Conservation (phyloP, 352 stramenopile species). For the Phytophthora sansomeana region DNA sequence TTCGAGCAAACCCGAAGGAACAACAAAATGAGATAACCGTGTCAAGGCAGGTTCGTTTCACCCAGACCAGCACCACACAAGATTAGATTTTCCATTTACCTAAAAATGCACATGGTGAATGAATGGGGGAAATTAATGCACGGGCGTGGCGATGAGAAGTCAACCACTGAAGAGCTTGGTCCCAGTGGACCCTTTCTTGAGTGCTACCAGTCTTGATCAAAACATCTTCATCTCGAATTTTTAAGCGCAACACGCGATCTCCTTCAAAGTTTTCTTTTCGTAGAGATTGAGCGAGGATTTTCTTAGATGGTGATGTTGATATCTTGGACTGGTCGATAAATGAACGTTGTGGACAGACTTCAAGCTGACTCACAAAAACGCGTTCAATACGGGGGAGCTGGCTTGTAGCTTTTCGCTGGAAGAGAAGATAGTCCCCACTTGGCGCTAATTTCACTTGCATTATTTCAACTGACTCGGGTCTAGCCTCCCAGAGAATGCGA, state of each 20-base stretch:
- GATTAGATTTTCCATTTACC: slow-evolving; percentile 31
- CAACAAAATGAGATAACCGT: not conserved
- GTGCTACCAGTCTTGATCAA: slow-evolving; percentile 42
- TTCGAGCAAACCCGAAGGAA: not conserved
- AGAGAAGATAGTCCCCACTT: slow-evolving; percentile 51
- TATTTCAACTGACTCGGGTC: slow-evolving; percentile 37
- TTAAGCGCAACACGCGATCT: slow-evolving; percentile 47
- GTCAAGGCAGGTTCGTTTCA: not conserved
- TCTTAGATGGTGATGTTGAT: slow-evolving; percentile 22
- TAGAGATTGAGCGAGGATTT: slow-evolving; percentile 18
- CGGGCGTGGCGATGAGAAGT: slow-evolving; percentile 19
- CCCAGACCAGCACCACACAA: slow-evolving; percentile 7
- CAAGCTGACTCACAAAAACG: slow-evolving; percentile 52
- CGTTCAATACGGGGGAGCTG: slow-evolving; percentile 39
- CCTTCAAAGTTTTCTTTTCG: slow-evolving; percentile 32
- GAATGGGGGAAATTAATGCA: not conserved
- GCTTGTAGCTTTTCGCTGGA: slow-evolving; percentile 38
- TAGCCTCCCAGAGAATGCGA: slow-evolving; percentile 32
- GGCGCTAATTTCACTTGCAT: slow-evolving; percentile 45
- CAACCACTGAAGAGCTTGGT: slow-evolving; percentile 54
- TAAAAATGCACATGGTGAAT: slow-evolving; percentile 10
- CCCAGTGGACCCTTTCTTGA: slow-evolving; percentile 44
- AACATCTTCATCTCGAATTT: slow-evolving; percentile 49
- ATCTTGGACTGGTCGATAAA: slow-evolving; percentile 3
- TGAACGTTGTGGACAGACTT: slow-evolving; percentile 41